Evolutionary conservation across 1,284 basidiomycete species (phyloP).

Genomic region (Leccinum pallidistipes): DNA sequence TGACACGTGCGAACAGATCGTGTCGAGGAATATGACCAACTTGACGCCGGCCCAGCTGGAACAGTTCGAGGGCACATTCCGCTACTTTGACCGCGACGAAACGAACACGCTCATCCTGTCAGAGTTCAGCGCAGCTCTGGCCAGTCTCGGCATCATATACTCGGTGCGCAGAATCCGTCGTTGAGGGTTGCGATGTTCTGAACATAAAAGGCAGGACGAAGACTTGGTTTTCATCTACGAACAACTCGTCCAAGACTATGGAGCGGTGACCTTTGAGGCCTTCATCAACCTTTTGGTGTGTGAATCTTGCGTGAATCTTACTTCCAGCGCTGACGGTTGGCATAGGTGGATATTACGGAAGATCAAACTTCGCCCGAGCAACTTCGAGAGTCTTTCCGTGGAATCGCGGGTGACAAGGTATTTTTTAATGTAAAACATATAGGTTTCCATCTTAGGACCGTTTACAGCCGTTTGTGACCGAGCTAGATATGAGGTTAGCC

Average conservation of each 20-base stretch:
- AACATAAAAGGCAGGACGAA: conserved; percentile 57
- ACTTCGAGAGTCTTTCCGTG: conserved; percentile 90
- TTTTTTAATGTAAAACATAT: conserved; percentile 18
- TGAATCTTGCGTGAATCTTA: neutral
- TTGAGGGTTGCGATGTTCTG: conserved; percentile 1
- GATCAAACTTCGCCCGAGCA: conserved; percentile 94
- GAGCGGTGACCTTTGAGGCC: conserved; percentile 90
- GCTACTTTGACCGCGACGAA: conserved; percentile 95
- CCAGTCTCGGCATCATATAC: conserved; percentile 93
- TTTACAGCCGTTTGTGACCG: conserved; percentile 85
- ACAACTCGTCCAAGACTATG: conserved; percentile 83
- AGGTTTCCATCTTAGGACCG: conserved; percentile 11
- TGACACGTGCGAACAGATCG: conserved; percentile 60
- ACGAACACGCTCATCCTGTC: conserved; percentile 84
- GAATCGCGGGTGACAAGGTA: conserved; percentile 90
- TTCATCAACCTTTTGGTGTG: conserved; percentile 91
- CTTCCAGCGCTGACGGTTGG: conserved; percentile 8
- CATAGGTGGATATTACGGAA: conserved; percentile 90
- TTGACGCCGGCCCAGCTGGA: conserved; percentile 95
- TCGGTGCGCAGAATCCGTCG: conserved; percentile 50
- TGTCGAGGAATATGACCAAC: conserved; percentile 89
- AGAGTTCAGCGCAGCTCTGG: conserved; percentile 91
- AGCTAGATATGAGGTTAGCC: conserved; percentile 90
- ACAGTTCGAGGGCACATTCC: conserved; percentile 96
- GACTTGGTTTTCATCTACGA: conserved; percentile 87